Percentiles rank a stretch among this genome's conserved stretches.
These are phyloP conservation scores for Schoenoplectus tabernaemontani DNA, from an alignment of 202 grass and related monocot species.

Conservation along the genomic window DNA sequence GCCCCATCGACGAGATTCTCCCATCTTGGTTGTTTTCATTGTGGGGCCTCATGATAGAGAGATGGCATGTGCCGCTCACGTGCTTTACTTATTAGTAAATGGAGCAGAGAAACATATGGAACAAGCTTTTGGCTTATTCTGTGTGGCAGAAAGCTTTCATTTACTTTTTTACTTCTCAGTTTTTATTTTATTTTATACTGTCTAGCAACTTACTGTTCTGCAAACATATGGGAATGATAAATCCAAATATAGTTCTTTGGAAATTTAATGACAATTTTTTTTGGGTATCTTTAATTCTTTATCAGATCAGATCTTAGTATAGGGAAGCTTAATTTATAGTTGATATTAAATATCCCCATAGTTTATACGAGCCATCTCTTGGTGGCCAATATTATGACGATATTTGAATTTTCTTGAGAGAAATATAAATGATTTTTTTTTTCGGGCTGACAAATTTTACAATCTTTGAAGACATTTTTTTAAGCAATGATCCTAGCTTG, in stretches of 20 bases:
- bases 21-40: slow-evolving; percentile 34
- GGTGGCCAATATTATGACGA: too few species aligned
- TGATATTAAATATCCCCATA: too few species aligned
- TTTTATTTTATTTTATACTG: too few species aligned
- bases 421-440: too few species aligned
- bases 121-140: background rate
- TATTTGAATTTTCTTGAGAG: too few species aligned
- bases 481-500: background rate
- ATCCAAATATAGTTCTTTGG: too few species aligned
- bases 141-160: background rate
- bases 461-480: background rate
- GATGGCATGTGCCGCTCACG: background rate
- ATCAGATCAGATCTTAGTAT: too few species aligned
- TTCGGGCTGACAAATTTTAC: background rate
- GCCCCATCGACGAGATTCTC: slow-evolving; percentile 44
- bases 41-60: slow-evolving; percentile 19
- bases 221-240: background rate
- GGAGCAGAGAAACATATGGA: background rate
- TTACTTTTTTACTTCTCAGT: background rate
- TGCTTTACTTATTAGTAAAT: background rate
- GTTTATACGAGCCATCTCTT: too few species aligned
- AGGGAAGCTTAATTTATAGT: too few species aligned
- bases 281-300: background rate
- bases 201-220: too few species aligned
- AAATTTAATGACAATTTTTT: too few species aligned